Percentiles rank a stretch among this genome's conserved stretches.
phyloP scores from a whole-genome alignment of 1,139 yeast species.

The Nakaseomyces delphensis region DNA sequence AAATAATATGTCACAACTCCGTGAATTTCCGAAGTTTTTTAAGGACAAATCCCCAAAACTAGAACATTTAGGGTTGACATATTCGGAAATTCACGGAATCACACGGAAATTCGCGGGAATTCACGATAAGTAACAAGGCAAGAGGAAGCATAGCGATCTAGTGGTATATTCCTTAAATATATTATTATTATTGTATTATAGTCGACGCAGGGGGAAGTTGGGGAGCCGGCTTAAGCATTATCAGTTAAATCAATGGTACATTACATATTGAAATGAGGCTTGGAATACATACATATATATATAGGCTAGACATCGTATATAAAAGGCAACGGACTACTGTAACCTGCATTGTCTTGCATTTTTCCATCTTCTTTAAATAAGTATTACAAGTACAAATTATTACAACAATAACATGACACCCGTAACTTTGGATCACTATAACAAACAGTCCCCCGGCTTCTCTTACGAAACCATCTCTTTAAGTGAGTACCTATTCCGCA shows the following conservation, averaged over 20 bases:
- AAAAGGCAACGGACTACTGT: background rate
- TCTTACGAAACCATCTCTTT: constrained; percentile 20
- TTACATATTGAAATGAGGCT: no score
- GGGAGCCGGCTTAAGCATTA: no score
- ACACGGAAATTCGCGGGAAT: constrained; percentile 1
- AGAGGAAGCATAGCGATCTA: no score
- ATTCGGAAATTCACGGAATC: background rate
- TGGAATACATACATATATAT: no score
- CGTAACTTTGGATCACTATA: constrained; percentile 1
- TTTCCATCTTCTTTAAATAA: background rate
- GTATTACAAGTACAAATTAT: background rate
- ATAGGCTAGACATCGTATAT: background rate
- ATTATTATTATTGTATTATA: no score
- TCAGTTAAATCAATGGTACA: no score
- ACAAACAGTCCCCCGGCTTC: constrained; percentile 5
- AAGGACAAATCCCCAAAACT: no score
- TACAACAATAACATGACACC: constrained; percentile 2
- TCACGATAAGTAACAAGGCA: no score
- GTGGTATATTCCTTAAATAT: no score
- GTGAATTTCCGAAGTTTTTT: no score
- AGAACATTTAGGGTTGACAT: background rate
- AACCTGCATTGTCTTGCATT: background rate
- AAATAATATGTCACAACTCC: no score
- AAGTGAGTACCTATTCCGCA: constrained; percentile 31
- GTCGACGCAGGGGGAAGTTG: no score